Evolutionary conservation across 176 grass and related monocot genomes (phyloP).

Genomic region (Chloris gayana): DNA sequence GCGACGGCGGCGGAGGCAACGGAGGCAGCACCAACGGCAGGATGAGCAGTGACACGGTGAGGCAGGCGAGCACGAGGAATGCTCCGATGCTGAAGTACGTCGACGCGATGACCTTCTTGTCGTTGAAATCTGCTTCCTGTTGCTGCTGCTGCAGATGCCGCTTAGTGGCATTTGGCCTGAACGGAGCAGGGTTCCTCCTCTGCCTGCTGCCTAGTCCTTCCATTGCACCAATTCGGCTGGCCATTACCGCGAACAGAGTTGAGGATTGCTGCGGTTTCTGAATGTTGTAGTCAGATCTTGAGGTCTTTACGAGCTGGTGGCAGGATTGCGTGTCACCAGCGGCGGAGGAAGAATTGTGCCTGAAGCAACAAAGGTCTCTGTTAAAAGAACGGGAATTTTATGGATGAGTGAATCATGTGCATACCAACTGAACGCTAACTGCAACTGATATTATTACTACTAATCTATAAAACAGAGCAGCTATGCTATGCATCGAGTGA

Average conservation of each 20-base stretch:
- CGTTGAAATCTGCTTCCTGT: conserved; percentile 25
- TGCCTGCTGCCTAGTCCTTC: conserved; percentile 13
- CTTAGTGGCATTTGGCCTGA: conserved; percentile 21
- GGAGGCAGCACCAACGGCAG: conserved; percentile 82
- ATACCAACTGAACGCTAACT: not conserved
- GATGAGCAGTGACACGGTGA: conserved; percentile 58
- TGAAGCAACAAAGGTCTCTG: conserved; percentile 3
- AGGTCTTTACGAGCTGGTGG: not conserved
- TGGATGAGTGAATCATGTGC: not conserved
- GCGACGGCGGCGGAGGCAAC: conserved; percentile 63
- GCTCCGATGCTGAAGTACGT: conserved; percentile 60
- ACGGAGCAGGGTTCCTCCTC: conserved; percentile 14
- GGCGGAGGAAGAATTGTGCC: not conserved
- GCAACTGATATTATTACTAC: no score
- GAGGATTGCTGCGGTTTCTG: not conserved
- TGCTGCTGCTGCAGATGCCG: conserved; percentile 36
- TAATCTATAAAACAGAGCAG: not conserved
- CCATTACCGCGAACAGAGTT: not conserved
- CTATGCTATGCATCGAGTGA: not conserved
- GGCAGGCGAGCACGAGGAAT: conserved; percentile 52
- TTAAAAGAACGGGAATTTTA: not conserved
- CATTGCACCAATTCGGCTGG: conserved; percentile 13
- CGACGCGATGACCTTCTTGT: conserved; percentile 33
- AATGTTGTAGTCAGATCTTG: conserved; percentile 32
- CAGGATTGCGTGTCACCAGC: not conserved